A percentile compares a stretch with the other conserved stretches of the same genome.
phyloP scores from a whole-genome alignment of 2,329 filamentous ascomycete genomes.

The Mycogone perniciosa region DNA sequence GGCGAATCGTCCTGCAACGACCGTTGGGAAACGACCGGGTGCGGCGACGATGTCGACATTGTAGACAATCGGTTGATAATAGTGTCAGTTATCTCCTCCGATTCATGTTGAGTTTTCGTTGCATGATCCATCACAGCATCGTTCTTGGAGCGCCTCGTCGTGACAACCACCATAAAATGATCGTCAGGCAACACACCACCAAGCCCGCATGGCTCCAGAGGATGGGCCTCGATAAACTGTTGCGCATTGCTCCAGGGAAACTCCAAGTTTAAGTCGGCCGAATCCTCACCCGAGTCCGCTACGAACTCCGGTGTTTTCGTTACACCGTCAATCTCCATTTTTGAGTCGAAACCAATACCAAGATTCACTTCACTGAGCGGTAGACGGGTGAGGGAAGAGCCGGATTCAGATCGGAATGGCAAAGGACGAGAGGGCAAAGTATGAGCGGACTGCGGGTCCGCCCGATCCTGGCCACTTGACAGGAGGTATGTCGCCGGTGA shows the following conservation, averaged over 20 bases:
- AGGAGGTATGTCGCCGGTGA: constrained; percentile 44
- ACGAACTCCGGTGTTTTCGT: constrained; percentile 22
- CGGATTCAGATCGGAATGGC: constrained; percentile 40
- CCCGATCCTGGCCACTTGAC: constrained; percentile 35
- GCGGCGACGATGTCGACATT: constrained; percentile 36
- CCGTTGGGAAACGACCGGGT: constrained; percentile 3
- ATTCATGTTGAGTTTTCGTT: constrained; percentile 5
- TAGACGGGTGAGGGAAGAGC: constrained; percentile 42
- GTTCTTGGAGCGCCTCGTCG: constrained; percentile 38
- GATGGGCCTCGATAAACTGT: constrained; percentile 32
- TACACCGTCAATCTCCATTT: constrained; percentile 24
- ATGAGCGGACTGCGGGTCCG: constrained; percentile 13
- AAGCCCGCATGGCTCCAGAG: constrained; percentile 52
- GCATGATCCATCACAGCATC: constrained; percentile 11
- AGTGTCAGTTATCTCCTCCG: constrained; percentile 30
- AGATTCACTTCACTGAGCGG: constrained; percentile 40
- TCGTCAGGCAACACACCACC: constrained; percentile 57
- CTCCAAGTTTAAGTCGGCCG: constrained; percentile 37
- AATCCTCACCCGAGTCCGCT: constrained; percentile 30
- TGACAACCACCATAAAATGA: constrained; percentile 53
- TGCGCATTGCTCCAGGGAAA: constrained; percentile 40
- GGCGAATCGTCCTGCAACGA: constrained; percentile 2
- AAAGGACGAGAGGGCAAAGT: constrained; percentile 17
- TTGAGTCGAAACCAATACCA: constrained; percentile 15
- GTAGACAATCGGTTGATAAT: constrained; percentile 37